phyloP scores from a whole-genome alignment of 441 rosid genomes.

The Raphanus hybrid region DNA sequence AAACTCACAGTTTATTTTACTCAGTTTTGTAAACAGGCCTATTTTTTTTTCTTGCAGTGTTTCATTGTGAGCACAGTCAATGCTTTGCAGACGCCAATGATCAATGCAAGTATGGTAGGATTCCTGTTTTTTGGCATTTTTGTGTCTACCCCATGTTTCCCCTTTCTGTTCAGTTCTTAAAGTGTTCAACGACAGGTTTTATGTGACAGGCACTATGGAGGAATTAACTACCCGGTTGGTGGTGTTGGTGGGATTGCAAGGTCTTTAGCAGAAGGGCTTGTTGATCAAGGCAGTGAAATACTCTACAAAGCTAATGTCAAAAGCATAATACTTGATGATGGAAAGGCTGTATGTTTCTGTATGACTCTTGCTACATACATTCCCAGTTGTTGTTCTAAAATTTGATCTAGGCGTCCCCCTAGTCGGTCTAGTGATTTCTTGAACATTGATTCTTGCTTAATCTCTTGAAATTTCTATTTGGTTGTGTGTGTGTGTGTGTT shows the following conservation, averaged over 20 bases:
- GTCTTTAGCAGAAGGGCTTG: slow-evolving; percentile 82
- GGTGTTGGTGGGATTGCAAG: slow-evolving; percentile 95
- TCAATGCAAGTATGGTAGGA: slow-evolving; percentile 93
- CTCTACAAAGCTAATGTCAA: slow-evolving; percentile 87
- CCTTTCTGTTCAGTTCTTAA: slow-evolving; percentile 25
- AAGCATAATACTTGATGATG: slow-evolving; percentile 70
- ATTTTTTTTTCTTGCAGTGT: slow-evolving; percentile 63
- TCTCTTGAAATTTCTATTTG: background rate
- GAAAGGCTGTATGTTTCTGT: slow-evolving; percentile 78
- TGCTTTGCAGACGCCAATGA: slow-evolving; percentile 93
- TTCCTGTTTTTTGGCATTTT: slow-evolving; percentile 23
- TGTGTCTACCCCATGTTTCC: background rate
- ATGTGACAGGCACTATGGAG: slow-evolving; percentile 98
- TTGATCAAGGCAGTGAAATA: slow-evolving; percentile 82
- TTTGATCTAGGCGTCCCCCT: background rate
- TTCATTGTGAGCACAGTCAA: slow-evolving; percentile 95
- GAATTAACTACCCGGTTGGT: slow-evolving; percentile 95
- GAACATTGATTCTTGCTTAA: background rate
- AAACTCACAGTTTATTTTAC: slow-evolving; percentile 1
- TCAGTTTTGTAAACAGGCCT: slow-evolving; percentile 1
- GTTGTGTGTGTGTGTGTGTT: background rate
- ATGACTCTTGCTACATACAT: background rate
- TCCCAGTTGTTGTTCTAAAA: background rate
- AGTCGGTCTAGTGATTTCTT: background rate
- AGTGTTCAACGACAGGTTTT: slow-evolving; percentile 64